Base-by-base conservation (phyloP, 495 filamentous ascomycete species). In the Podospora fimiseda region DNA sequence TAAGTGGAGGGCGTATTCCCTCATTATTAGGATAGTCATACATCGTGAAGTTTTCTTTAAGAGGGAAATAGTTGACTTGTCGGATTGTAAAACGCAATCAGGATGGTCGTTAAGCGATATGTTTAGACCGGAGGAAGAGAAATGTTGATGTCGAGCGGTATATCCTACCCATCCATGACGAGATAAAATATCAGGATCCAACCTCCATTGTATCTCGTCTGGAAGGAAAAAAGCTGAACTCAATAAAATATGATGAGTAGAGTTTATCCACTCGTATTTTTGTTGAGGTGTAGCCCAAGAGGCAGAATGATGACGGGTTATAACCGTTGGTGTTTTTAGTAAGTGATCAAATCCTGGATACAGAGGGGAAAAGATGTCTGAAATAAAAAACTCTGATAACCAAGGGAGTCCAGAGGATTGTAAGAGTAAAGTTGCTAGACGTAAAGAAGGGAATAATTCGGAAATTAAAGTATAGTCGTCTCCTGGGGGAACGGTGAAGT, bases 81-180 rank as follows among this genome's bases (percentile, higher is more conserved):
- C n/a, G n/a, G n/a, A n/a, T n/a, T n/a, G n/a, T n/a, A n/a, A n/a
- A n/a, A n/a, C n/a, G n/a, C n/a, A n/a, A n/a, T n/a, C 39, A 9
- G 39, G 39, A 15, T 11, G 14, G n/a, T 42, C 39, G 11, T 18
- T 16, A n/a, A n/a, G n/a, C n/a, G n/a, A n/a, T n/a, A n/a, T n/a
- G n/a, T n/a, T n/a, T n/a, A n/a, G n/a, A n/a, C n/a, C n/a, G n/a
- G n/a, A n/a, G n/a, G n/a, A n/a, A n/a, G n/a, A n/a, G n/a, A n/a
- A n/a, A n/a, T 33, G 23, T 13, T 62, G 61, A 37, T 70, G 68
- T 1, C 68, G 66, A 24, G 67, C 70, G 2, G 69, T 72, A 20
- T 70, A 70, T 18, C 69, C 69, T 8, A 60, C 65, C 69, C 69
- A 69, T 2, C 68, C 68, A 18, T 53, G 55, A 37, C 59, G 42